Percentiles rank a stretch among this genome's conserved stretches.
Conservation (phyloP, 805 yeast species). For the Barnettozyma californica region DNA sequence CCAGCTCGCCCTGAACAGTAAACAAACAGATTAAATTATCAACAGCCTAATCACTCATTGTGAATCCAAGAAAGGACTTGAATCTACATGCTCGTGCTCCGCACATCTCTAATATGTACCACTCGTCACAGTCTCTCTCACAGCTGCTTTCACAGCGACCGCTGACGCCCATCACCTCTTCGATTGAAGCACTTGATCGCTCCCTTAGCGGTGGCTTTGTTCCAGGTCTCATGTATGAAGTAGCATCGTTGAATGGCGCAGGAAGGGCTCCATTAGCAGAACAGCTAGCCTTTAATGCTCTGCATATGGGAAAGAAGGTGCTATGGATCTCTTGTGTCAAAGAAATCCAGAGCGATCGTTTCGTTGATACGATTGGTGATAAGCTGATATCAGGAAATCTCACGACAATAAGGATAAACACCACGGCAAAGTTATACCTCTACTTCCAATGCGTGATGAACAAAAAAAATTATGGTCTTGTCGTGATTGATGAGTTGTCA, state of each 20-base stretch:
- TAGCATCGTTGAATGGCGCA: conserved; percentile 18
- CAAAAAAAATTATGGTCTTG: conserved; percentile 10
- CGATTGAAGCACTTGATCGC: conserved; percentile 12
- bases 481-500: conserved; percentile 23
- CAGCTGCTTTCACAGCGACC: conserved; percentile 17
- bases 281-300: conserved; percentile 13
- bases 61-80: background rate
- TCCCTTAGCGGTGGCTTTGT: conserved; percentile 21
- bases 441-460: conserved; percentile 10
- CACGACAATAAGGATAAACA: conserved; percentile 5
- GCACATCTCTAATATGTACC: conserved; percentile 11
- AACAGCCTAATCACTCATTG: background rate
- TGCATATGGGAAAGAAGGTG: conserved; percentile 13
- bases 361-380: background rate
- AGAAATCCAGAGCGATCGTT: conserved; percentile 1
- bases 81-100: background rate
- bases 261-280: conserved; percentile 16
- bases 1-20: background rate
- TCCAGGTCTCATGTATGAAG: conserved; percentile 23
- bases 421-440: conserved; percentile 10
- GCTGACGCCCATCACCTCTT: conserved; percentile 14
- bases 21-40: background rate
- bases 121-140: conserved; percentile 15
- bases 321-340: conserved; percentile 23
- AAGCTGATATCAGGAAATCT: conserved; percentile 1